These are phyloP conservation scores for Aureobasidium vineae DNA, from an alignment of 2,329 filamentous ascomycete genomes.

Conservation along the genomic window DNA sequence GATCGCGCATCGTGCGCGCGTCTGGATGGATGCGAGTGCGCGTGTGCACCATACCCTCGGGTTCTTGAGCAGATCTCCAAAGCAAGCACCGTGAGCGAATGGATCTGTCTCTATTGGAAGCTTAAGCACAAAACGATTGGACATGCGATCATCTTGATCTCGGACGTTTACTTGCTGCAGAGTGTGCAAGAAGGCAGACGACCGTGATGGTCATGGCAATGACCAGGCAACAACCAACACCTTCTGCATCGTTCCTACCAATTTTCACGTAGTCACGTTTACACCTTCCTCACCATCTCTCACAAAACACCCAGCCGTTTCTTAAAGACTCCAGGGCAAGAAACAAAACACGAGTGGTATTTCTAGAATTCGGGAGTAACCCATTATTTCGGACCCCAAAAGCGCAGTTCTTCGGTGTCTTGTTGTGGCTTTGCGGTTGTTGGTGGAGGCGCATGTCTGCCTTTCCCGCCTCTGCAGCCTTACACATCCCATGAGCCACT, in stretches of 20 bases:
- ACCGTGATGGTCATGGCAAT: not conserved
- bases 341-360: not conserved
- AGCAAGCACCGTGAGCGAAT: not conserved
- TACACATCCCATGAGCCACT: not conserved
- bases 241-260: not conserved
- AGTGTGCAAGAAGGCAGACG: not conserved
- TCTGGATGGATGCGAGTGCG: not conserved
- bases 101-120: not conserved
- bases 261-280: conserved; percentile 4
- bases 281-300: not conserved
- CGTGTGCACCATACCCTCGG: not conserved
- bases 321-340: not conserved
- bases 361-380: no score
- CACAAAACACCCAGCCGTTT: not conserved
- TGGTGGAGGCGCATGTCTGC: conserved; percentile 5
- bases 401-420: not conserved
- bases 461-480: not conserved
- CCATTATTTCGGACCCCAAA: not conserved
- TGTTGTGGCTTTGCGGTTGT: conserved; percentile 4
- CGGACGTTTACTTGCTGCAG: not conserved
- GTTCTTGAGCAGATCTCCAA: not conserved
- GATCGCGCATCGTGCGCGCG: not conserved
- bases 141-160: not conserved
- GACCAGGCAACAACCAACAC: conserved; percentile 20
- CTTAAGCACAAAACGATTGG: not conserved